Percentiles rank a stretch among this genome's conserved stretches.
These are phyloP conservation scores for Zygosaccharomyces rouxii DNA, from an alignment of 805 yeast genomes.

Conservation along the genomic window DNA sequence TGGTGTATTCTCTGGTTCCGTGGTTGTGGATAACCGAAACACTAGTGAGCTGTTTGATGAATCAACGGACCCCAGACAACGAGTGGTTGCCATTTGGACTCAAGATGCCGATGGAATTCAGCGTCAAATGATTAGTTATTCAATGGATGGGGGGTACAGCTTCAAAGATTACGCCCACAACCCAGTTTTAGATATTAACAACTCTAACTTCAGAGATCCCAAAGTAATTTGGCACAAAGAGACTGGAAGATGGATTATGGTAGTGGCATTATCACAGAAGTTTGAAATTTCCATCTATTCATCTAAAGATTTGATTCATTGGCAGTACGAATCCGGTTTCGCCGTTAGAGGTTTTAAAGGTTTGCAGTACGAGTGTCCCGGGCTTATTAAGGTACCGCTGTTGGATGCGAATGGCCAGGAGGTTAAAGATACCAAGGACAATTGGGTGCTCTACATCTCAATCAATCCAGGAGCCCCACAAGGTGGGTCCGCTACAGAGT, in stretches of 20 bases:
- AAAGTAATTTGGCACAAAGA: constrained; percentile 36
- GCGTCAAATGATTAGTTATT: constrained; percentile 36
- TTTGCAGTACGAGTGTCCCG: constrained; percentile 42
- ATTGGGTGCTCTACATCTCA: constrained; percentile 40
- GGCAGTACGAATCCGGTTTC: constrained; percentile 32
- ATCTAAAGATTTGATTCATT: constrained; percentile 27
- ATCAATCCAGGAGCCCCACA: constrained; percentile 42
- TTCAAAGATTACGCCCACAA: constrained; percentile 31
- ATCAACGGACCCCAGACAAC: constrained; percentile 28
- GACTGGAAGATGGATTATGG: constrained; percentile 33
- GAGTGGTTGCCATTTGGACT: constrained; percentile 39
- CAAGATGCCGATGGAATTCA: constrained; percentile 26
- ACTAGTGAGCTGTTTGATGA: constrained; percentile 36
- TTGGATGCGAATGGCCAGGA: constrained; percentile 12
- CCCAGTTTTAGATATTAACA: constrained; percentile 34
- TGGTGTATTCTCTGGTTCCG: constrained; percentile 38
- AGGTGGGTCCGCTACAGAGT: constrained; percentile 40
- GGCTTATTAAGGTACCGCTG: constrained; percentile 33
- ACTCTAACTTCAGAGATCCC: constrained; percentile 37
- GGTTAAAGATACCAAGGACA: constrained; percentile 12
- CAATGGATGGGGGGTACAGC: constrained; percentile 37
- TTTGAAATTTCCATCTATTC: constrained; percentile 30
- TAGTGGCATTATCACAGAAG: constrained; percentile 31
- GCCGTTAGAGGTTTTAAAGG: constrained; percentile 32
- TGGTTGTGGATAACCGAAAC: constrained; percentile 38